Conservation (phyloP, 2,329 filamentous ascomycete species). For the Ceratocystis smalleyi region DNA sequence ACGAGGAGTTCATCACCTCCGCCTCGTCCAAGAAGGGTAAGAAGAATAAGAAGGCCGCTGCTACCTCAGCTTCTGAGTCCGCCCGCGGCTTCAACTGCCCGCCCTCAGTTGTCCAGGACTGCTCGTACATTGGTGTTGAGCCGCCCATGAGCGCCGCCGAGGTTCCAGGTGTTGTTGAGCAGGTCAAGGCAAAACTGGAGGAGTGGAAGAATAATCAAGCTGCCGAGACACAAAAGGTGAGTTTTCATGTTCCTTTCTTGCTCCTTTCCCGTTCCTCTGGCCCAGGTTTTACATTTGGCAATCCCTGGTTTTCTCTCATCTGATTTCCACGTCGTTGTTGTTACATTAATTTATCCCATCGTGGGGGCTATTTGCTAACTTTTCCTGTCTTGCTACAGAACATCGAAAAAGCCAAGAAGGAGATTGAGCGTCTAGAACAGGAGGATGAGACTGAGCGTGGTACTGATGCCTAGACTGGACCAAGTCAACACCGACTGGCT, state of each 20-base stretch:
- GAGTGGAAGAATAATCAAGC: conserved; percentile 87
- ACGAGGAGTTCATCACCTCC: conserved; percentile 64
- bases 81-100: conserved; percentile 62
- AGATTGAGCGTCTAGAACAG: conserved; percentile 73
- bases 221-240: conserved; percentile 76
- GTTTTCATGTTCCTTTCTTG: conserved; percentile 23
- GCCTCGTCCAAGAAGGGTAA: conserved; percentile 80
- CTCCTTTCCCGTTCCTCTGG: background rate
- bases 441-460: conserved; percentile 29
- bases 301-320: background rate
- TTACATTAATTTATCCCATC: too few relatives aligned
- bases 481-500: too few relatives aligned
- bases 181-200: conserved; percentile 80
- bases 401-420: conserved; percentile 88
- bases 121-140: conserved; percentile 67
- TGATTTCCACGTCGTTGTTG: too few relatives aligned
- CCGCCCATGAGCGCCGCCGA: conserved; percentile 77
- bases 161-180: conserved; percentile 64
- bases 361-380: conserved; percentile 18
- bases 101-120: conserved; percentile 82
- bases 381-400: conserved; percentile 44
- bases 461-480: background rate
- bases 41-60: conserved; percentile 50
- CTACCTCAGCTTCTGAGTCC: conserved; percentile 30
- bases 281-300: background rate